phyloP scores from a whole-genome alignment of 2,329 filamentous ascomycete genomes.

The Verticillium longisporum region DNA sequence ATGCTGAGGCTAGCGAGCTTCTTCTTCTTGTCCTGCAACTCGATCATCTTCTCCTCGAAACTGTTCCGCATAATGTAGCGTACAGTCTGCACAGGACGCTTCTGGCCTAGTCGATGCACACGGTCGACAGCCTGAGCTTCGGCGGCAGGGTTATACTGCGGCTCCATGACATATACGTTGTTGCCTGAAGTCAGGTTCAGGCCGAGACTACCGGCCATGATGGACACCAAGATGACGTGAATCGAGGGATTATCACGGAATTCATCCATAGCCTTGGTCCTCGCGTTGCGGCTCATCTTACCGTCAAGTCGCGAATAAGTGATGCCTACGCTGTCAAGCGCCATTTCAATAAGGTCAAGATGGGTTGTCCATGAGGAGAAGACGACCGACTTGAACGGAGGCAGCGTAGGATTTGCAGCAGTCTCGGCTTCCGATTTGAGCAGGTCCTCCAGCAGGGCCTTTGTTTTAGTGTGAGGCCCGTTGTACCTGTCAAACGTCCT shows the following conservation, averaged over 20 bases:
- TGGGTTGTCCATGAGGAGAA: constrained; percentile 97
- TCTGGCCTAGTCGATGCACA: constrained; percentile 87
- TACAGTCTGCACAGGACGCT: constrained; percentile 76
- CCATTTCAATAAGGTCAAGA: constrained; percentile 83
- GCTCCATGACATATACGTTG: constrained; percentile 94
- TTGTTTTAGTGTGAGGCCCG: constrained; percentile 89
- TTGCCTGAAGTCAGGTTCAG: constrained; percentile 84
- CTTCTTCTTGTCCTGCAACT: constrained; percentile 87
- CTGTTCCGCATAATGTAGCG: constrained; percentile 85
- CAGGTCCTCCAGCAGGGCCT: constrained; percentile 71
- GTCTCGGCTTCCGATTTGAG: constrained; percentile 57
- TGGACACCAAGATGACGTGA: constrained; percentile 82
- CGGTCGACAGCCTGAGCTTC: constrained; percentile 93
- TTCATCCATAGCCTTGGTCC: constrained; percentile 66
- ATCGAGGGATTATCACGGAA: constrained; percentile 69
- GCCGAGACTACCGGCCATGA: constrained; percentile 85
- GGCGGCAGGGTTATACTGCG: constrained; percentile 92
- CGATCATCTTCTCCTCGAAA: constrained; percentile 90
- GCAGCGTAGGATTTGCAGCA: constrained; percentile 52
- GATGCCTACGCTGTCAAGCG: constrained; percentile 62
- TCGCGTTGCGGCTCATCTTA: constrained; percentile 70
- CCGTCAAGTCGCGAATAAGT: constrained; percentile 80
- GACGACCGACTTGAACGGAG: constrained; percentile 84
- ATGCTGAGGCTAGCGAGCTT: constrained; percentile 82
- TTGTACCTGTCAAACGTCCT: constrained; percentile 58